Evolutionary conservation across 495 filamentous ascomycete genomes (phyloP).

Genomic region (Entonaema liquescens): DNA sequence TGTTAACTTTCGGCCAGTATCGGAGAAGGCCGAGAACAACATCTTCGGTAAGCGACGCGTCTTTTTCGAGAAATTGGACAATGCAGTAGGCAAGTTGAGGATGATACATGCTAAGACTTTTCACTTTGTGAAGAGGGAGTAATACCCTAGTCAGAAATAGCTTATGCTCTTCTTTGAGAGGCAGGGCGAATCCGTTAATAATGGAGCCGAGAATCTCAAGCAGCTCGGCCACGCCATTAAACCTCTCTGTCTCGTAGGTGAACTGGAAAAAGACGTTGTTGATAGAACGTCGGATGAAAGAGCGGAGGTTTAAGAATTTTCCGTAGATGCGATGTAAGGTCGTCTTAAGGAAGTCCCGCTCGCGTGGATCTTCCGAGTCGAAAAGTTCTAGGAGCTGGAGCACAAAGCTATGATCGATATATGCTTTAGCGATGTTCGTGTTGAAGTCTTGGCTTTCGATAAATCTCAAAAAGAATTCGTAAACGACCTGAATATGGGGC

Average conservation of each 20-base stretch:
- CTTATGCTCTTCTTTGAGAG: constrained; percentile 99
- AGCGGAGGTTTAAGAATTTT: constrained; percentile 97
- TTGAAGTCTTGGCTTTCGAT: constrained; percentile 99
- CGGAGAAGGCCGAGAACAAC: constrained; percentile 93
- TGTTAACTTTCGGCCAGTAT: constrained; percentile 99
- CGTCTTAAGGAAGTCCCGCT: constrained; percentile 98
- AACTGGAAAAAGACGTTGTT: constrained; percentile 99
- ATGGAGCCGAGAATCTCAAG: constrained; percentile 98
- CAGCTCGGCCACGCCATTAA: constrained; percentile 97
- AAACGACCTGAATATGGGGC: constrained; percentile 99
- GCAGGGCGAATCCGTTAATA: constrained; percentile 98
- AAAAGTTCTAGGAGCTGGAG: constrained; percentile 97
- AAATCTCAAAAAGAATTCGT: constrained; percentile 98
- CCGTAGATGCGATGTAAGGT: constrained; percentile 98
- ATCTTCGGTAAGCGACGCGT: constrained; percentile 96
- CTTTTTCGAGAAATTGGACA: constrained; percentile 98
- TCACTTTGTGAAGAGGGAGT: constrained; percentile 95
- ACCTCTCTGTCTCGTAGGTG: constrained; percentile 96
- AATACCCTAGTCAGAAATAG: constrained; percentile 94
- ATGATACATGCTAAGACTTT: constrained; percentile 99
- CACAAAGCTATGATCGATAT: constrained; percentile 98
- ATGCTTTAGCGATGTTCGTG: constrained; percentile 98
- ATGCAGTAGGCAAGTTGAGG: constrained; percentile 99
- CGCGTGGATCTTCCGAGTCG: constrained; percentile 96
- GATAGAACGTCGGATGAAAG: constrained; percentile 97